phyloP scores from a whole-genome alignment of 1,139 yeast species.

The Kazachstania sp. region DNA sequence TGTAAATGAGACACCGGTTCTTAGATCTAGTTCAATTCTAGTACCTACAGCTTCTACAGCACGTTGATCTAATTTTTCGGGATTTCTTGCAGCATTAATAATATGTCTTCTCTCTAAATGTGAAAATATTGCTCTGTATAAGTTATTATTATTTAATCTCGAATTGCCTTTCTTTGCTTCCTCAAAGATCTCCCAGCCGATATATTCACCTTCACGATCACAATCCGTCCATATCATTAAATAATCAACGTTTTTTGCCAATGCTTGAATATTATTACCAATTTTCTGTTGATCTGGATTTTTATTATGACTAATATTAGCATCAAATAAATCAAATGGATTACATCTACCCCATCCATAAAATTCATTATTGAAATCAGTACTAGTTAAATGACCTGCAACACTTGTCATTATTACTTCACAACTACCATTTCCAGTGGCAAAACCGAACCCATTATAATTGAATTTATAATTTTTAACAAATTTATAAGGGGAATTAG shows the following conservation, averaged over 20 bases:
- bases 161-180: conserved; percentile 56
- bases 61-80: conserved; percentile 52
- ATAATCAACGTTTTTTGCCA: conserved; percentile 51
- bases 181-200: conserved; percentile 74
- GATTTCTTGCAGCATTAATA: conserved; percentile 62
- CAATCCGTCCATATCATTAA: conserved; percentile 98
- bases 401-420: conserved; percentile 90
- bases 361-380: conserved; percentile 50
- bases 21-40: conserved; percentile 75
- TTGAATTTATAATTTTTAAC: conserved; percentile 75
- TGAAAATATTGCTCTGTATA: conserved; percentile 75
- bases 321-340: conserved; percentile 61
- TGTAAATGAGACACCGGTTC: conserved; percentile 88
- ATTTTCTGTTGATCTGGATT: conserved; percentile 41
- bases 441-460: conserved; percentile 44
- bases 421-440: conserved; percentile 39
- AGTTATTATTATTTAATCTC: conserved; percentile 34
- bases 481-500: conserved; percentile 50
- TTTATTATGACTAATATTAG: conserved; percentile 46
- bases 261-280: conserved; percentile 59
- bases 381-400: conserved; percentile 66
- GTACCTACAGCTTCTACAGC: conserved; percentile 80
- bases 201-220: conserved; percentile 95
- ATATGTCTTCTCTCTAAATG: conserved; percentile 77
- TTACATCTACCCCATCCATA: conserved; percentile 61